Evolutionary conservation across 768 basidiomycete species (phyloP).

Genomic region (Termitomyces sp.): DNA sequence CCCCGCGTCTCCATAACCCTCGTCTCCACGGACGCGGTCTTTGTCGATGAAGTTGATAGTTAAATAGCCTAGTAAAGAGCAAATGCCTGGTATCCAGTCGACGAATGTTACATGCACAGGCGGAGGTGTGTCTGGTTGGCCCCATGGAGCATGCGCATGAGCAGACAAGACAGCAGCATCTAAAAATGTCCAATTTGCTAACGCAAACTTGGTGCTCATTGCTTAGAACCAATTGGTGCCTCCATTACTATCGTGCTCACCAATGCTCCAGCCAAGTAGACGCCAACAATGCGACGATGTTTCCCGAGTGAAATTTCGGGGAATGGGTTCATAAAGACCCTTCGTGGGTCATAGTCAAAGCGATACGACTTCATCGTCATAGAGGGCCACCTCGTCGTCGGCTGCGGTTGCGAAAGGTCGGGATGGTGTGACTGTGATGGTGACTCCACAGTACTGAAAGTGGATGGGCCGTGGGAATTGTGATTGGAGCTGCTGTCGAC

Average conservation of each 20-base stretch:
- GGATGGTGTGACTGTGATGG: conserved; percentile 11
- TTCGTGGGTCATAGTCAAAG: conserved; percentile 80
- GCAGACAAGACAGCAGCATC: conserved; percentile 90
- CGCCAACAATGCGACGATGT: conserved; percentile 77
- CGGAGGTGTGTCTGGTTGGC: conserved; percentile 55
- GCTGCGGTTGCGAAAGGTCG: background rate
- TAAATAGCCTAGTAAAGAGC: conserved; percentile 87
- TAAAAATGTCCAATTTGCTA: conserved; percentile 93
- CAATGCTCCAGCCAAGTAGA: conserved; percentile 88
- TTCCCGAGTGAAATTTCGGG: conserved; percentile 71
- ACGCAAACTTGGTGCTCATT: conserved; percentile 64
- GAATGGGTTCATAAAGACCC: conserved; percentile 85
- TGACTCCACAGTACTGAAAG: conserved; percentile 14
- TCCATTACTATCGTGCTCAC: conserved; percentile 44
- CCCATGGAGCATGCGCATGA: conserved; percentile 74
- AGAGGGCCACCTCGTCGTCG: background rate
- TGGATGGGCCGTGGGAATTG: conserved; percentile 23
- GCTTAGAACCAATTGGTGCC: background rate
- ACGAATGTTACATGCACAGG: conserved; percentile 81
- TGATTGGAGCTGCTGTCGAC: background rate
- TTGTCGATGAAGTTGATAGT: conserved; percentile 95
- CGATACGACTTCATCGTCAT: conserved; percentile 51
- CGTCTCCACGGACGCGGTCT: conserved; percentile 76
- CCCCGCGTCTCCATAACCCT: conserved; percentile 72
- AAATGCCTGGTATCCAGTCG: conserved; percentile 97